Evolutionary conservation across 306 rosid species (phyloP).

Genomic region (Benincasa hispida): DNA sequence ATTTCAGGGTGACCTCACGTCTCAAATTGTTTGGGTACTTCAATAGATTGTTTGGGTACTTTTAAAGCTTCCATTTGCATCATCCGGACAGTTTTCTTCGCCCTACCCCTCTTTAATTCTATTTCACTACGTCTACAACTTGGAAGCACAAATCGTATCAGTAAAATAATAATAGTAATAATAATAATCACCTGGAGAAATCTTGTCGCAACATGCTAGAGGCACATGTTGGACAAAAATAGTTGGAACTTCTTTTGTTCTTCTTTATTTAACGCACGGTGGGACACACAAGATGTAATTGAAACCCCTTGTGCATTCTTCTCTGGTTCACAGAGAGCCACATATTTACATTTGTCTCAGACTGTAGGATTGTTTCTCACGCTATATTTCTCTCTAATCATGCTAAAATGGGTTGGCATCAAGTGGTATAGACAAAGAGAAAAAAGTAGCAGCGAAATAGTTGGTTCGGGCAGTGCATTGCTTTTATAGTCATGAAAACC

Average conservation of each 20-base stretch:
- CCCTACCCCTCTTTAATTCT: neutral
- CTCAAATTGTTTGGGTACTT: neutral
- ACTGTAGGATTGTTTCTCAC: neutral
- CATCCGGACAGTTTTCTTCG: neutral
- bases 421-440: neutral
- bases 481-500: neutral
- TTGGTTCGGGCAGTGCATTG: neutral
- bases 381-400: neutral
- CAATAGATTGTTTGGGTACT: neutral
- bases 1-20: neutral
- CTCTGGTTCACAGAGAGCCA: neutral
- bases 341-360: neutral
- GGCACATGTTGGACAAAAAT: neutral
- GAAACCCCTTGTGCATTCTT: neutral
- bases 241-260: neutral
- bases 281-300: neutral
- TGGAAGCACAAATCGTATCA: neutral
- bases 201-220: neutral
- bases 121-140: neutral
- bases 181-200: neutral
- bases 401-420: neutral
- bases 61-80: neutral
- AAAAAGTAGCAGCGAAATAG: neutral
- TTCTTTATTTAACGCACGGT: neutral
- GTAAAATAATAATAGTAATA: too few species aligned